These are phyloP conservation scores for Claviceps humidiphila DNA, from an alignment of 2,329 filamentous ascomycete species.

Conservation along the genomic window DNA sequence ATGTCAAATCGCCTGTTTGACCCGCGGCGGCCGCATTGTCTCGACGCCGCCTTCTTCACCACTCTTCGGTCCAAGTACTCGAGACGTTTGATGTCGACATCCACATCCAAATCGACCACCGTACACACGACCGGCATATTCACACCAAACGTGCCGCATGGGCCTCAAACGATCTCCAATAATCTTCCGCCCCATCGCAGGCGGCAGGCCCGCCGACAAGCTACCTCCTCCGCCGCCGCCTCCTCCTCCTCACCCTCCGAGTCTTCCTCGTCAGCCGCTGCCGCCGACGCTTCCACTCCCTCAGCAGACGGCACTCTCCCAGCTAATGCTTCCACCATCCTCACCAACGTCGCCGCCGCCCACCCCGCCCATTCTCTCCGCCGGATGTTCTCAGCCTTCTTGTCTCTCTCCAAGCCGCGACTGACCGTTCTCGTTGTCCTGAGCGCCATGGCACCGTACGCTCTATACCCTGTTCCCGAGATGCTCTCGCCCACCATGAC, in stretches of 20 bases:
- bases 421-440: conserved; percentile 85
- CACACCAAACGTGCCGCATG: conserved; percentile 8
- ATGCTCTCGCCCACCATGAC: conserved; percentile 57
- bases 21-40: conserved; percentile 18
- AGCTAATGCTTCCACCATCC: conserved; percentile 39
- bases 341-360: conserved; percentile 37
- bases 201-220: conserved; percentile 19
- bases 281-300: neutral
- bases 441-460: conserved; percentile 81
- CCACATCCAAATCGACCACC: conserved; percentile 10
- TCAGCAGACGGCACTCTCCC: conserved; percentile 23
- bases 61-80: conserved; percentile 11
- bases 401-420: conserved; percentile 90
- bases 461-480: conserved; percentile 81
- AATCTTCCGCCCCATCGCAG: conserved; percentile 21
- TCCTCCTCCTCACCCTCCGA: neutral
- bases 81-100: conserved; percentile 15
- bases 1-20: conserved; percentile 23
- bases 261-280: neutral
- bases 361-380: conserved; percentile 39
- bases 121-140: conserved; percentile 7
- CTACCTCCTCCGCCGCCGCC: neutral
- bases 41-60: conserved; percentile 18
- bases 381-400: conserved; percentile 63
- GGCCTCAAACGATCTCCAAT: conserved; percentile 11